phyloP scores from a whole-genome alignment of 441 rosid species.

The Cnidoscolus chayamansa region DNA sequence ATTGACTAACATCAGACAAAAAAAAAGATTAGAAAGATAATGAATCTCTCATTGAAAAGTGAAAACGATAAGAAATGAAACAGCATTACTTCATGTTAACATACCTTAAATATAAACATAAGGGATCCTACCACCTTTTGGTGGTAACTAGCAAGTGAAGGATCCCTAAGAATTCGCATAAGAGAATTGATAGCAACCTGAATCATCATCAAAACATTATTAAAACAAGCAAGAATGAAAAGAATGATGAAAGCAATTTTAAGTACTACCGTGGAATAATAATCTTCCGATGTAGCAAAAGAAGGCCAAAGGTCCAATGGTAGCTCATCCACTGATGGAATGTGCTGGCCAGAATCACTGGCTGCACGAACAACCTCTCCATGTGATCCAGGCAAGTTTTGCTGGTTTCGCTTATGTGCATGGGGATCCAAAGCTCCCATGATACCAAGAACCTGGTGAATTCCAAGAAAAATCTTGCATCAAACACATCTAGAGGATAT shows the following conservation, averaged over 20 bases:
- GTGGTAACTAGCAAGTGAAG: slow-evolving; percentile 97
- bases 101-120: slow-evolving; percentile 97
- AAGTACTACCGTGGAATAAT: slow-evolving; percentile 78
- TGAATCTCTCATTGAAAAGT: slow-evolving; percentile 3
- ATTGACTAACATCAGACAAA: slow-evolving; percentile 84
- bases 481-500: slow-evolving; percentile 14
- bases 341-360: slow-evolving; percentile 93
- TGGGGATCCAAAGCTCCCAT: slow-evolving; percentile 99
- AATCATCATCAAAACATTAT: slow-evolving; percentile 20
- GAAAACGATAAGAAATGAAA: slow-evolving; percentile 5
- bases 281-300: slow-evolving; percentile 95
- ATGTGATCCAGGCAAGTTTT: slow-evolving; percentile 68
- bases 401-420: slow-evolving; percentile 90
- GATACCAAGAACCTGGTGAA: slow-evolving; percentile 89
- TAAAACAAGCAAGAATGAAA: slow-evolving; percentile 24
- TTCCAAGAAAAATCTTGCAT: slow-evolving; percentile 28
- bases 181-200: slow-evolving; percentile 99
- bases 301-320: slow-evolving; percentile 95
- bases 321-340: slow-evolving; percentile 81
- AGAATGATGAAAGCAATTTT: slow-evolving; percentile 18
- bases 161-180: slow-evolving; percentile 97
- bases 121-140: slow-evolving; percentile 98
- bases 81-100: background rate
- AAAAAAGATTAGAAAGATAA: slow-evolving; percentile 6
- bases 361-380: slow-evolving; percentile 89